phyloP scores from a whole-genome alignment of 1,284 basidiomycete species.

The Taiwanofungus camphoratus region DNA sequence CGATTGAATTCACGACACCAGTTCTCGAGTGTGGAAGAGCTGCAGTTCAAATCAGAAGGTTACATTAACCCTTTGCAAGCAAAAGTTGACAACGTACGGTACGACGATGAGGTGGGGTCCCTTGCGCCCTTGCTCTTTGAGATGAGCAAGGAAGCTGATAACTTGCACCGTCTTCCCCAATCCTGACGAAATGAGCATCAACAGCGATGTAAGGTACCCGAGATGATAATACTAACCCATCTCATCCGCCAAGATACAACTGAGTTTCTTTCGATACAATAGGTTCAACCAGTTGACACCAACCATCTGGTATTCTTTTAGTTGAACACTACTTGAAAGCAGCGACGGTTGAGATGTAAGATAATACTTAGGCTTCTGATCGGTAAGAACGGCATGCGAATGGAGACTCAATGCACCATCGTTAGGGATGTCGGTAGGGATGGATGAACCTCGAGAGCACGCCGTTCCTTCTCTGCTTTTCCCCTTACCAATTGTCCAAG shows the following conservation, averaged over 20 bases:
- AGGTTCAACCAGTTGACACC: conserved; percentile 98
- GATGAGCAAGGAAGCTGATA: conserved; percentile 90
- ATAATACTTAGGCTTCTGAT: conserved; percentile 51
- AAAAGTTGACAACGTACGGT: conserved; percentile 54
- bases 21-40: conserved; percentile 95
- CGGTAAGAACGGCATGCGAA: conserved; percentile 35
- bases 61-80: too few species aligned
- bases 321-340: conserved; percentile 63
- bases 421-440: conserved; percentile 35
- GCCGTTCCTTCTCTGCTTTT: conserved; percentile 35
- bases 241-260: conserved; percentile 97
- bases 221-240: conserved; percentile 70
- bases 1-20: conserved; percentile 95
- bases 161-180: conserved; percentile 99
- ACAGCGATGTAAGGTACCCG: conserved; percentile 10
- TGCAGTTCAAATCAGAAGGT: conserved; percentile 26
- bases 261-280: conserved; percentile 75
- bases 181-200: conserved; percentile 33
- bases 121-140: conserved; percentile 71
- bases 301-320: conserved; percentile 96
- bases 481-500: conserved; percentile 61
- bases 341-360: conserved; percentile 73
- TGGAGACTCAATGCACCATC: conserved; percentile 60
- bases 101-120: conserved; percentile 95
- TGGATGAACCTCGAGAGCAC: conserved; percentile 21